A percentile compares a stretch with the other conserved stretches of the same genome.
phyloP scores from a whole-genome alignment of 2,329 filamentous ascomycete species.

The Coniochaeta hoffmannii region DNA sequence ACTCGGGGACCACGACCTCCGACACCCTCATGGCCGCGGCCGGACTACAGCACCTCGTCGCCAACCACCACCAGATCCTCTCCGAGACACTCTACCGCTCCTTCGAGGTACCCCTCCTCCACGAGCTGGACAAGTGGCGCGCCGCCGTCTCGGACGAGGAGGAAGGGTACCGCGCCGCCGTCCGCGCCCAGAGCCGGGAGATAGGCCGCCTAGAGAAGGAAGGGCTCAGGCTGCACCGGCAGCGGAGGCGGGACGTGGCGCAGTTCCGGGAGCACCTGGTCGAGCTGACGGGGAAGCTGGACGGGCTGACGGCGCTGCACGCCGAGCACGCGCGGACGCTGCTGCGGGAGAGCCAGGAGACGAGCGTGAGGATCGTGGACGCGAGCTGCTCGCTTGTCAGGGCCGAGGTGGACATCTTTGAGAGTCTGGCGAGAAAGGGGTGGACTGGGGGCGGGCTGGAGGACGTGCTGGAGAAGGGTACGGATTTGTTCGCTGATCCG shows the following conservation, averaged over 20 bases:
- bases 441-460: slow-evolving; percentile 62
- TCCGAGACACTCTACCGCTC: slow-evolving; percentile 60
- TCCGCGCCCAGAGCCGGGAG: slow-evolving; percentile 48
- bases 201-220: slow-evolving; percentile 60
- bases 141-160: slow-evolving; percentile 58
- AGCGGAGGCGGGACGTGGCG: slow-evolving; percentile 53
- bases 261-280: slow-evolving; percentile 57
- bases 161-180: slow-evolving; percentile 48
- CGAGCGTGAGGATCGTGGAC: slow-evolving; percentile 53
- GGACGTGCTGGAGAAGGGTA: slow-evolving; percentile 56
- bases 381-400: slow-evolving; percentile 58
- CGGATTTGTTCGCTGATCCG: slow-evolving; percentile 37
- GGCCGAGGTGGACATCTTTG: slow-evolving; percentile 64
- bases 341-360: slow-evolving; percentile 57
- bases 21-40: slow-evolving; percentile 55
- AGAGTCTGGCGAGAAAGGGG: slow-evolving; percentile 58
- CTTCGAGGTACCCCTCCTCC: slow-evolving; percentile 62
- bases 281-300: slow-evolving; percentile 52
- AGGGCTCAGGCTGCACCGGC: slow-evolving; percentile 51
- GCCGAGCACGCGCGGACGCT: slow-evolving; percentile 52
- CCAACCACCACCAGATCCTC: slow-evolving; percentile 64
- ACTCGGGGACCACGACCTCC: slow-evolving; percentile 49
- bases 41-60: slow-evolving; percentile 59
- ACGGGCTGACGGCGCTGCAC: slow-evolving; percentile 55
- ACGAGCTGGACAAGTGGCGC: slow-evolving; percentile 61